Evolutionary conservation across 345 rosid species (phyloP).

Genomic region (Streptanthus diversifolius): DNA sequence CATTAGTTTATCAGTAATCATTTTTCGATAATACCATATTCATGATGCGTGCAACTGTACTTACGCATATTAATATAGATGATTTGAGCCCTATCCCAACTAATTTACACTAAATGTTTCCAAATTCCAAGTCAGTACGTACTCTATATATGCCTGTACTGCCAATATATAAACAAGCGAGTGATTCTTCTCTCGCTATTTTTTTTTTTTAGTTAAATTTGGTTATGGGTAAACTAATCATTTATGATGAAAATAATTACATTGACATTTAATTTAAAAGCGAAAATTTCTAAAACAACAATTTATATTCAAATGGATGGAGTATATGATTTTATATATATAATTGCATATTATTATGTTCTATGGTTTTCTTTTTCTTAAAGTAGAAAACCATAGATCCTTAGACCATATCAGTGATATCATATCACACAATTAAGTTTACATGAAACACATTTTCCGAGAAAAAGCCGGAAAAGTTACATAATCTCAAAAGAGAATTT

Average conservation of each 20-base stretch:
- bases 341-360: background rate
- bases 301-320: background rate
- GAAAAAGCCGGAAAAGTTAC: constrained; percentile 2
- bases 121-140: background rate
- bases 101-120: background rate
- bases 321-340: background rate
- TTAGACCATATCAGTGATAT: background rate
- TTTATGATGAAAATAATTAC: background rate
- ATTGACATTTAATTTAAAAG: background rate
- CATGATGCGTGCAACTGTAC: background rate
- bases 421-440: background rate
- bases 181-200: background rate
- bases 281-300: background rate
- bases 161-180: background rate
- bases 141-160: background rate
- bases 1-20: background rate
- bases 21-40: background rate
- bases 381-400: background rate
- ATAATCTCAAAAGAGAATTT: background rate
- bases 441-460: constrained; percentile 4
- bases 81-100: background rate
- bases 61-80: background rate
- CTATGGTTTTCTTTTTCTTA: background rate
- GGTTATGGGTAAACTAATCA: background rate
- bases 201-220: background rate